Evolutionary conservation across 2,329 filamentous ascomycete species (phyloP).

Genomic region (Exutisphaerella laricina): DNA sequence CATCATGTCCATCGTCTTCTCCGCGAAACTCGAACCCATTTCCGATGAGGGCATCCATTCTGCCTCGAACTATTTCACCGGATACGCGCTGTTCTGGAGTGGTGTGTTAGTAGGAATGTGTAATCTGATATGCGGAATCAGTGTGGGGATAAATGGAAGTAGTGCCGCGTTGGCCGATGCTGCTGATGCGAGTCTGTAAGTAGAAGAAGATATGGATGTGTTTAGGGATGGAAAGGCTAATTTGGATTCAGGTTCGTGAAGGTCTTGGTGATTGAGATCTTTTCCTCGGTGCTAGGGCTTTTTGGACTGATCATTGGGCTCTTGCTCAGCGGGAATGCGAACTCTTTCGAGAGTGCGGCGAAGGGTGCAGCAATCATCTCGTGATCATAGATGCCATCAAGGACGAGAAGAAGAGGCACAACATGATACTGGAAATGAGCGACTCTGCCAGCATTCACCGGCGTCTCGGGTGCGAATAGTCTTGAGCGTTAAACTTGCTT

Average conservation of each 20-base stretch:
- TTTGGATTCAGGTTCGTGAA: slow-evolving; percentile 78
- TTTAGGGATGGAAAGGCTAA: slow-evolving; percentile 8
- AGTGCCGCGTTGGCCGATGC: slow-evolving; percentile 95
- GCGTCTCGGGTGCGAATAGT: too few species aligned
- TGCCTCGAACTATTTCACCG: slow-evolving; percentile 82
- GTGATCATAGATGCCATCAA: slow-evolving; percentile 2
- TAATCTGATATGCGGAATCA: slow-evolving; percentile 92
- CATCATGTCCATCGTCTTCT: slow-evolving; percentile 99
- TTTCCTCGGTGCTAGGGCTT: slow-evolving; percentile 92
- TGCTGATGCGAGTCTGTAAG: slow-evolving; percentile 81
- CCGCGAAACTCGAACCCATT: slow-evolving; percentile 71
- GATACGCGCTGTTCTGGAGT: slow-evolving; percentile 93
- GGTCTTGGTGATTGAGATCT: slow-evolving; percentile 98
- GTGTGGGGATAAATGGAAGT: slow-evolving; percentile 96
- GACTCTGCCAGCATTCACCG: neutral
- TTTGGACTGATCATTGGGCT: slow-evolving; percentile 95
- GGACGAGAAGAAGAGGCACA: neutral
- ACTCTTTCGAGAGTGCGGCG: slow-evolving; percentile 53
- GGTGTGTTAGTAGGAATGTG: slow-evolving; percentile 91
- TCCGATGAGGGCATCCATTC: slow-evolving; percentile 62
- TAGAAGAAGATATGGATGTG: slow-evolving; percentile 18
- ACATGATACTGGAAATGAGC: neutral
- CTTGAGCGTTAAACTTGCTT: too few species aligned
- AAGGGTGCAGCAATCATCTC: slow-evolving; percentile 9
- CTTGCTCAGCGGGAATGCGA: slow-evolving; percentile 76